Percentiles rank a stretch among this genome's conserved stretches.
phyloP scores from a whole-genome alignment of 768 basidiomycete genomes.

The Phaeotremella fagi region DNA sequence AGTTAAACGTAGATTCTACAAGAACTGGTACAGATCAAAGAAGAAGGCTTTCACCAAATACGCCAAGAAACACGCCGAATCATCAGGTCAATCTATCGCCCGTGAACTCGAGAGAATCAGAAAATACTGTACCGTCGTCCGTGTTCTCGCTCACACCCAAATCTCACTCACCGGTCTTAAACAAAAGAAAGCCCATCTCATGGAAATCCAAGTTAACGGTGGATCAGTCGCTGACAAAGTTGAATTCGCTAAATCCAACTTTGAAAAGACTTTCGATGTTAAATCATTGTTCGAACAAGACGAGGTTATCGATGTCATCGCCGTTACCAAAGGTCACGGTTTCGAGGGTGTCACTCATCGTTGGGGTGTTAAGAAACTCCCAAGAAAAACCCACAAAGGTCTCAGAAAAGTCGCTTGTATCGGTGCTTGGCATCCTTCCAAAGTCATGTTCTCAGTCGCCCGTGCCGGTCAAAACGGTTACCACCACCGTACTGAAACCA shows the following conservation, averaged over 20 bases:
- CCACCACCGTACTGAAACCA: slow-evolving; percentile 86
- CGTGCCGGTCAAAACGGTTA: slow-evolving; percentile 93
- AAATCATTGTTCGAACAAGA: slow-evolving; percentile 87
- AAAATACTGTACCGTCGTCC: slow-evolving; percentile 99
- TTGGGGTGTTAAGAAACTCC: slow-evolving; percentile 98
- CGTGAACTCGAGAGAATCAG: slow-evolving; percentile 98
- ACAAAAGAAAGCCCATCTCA: slow-evolving; percentile 99
- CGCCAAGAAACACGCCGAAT: slow-evolving; percentile 98
- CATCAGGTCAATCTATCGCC: slow-evolving; percentile 80
- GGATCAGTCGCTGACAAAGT: slow-evolving; percentile 92
- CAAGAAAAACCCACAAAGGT: slow-evolving; percentile 99
- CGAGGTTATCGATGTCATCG: slow-evolving; percentile 93
- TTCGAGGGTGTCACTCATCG: slow-evolving; percentile 99
- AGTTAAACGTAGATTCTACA: slow-evolving; percentile 96
- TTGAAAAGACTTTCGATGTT: slow-evolving; percentile 93
- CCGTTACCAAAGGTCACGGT: slow-evolving; percentile 96
- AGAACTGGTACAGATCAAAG: slow-evolving; percentile 99
- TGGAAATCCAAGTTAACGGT: slow-evolving; percentile 99
- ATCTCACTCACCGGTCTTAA: slow-evolving; percentile 94
- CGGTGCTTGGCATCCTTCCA: slow-evolving; percentile 53
- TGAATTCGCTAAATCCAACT: slow-evolving; percentile 84
- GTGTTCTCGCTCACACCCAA: slow-evolving; percentile 98
- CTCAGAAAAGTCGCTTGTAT: slow-evolving; percentile 89
- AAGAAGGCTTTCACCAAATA: slow-evolving; percentile 99
- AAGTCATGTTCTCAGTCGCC: slow-evolving; percentile 99